These are phyloP conservation scores for Metschnikowia peoriensis DNA, from an alignment of 805 yeast species.

Conservation along the genomic window DNA sequence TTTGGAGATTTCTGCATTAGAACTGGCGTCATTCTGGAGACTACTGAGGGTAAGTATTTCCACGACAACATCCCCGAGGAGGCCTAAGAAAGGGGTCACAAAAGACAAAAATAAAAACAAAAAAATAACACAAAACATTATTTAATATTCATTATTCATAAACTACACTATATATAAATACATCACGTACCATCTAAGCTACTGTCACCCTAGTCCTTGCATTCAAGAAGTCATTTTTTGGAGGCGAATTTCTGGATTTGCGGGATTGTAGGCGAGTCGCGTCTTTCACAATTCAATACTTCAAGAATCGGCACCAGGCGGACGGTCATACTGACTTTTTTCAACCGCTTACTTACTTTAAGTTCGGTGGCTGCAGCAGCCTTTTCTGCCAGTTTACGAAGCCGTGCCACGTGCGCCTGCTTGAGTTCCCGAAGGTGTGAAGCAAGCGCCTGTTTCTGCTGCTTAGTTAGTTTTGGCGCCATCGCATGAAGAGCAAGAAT, in stretches of 20 bases:
- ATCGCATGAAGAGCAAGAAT: neutral
- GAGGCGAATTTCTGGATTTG: constrained; percentile 9
- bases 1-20: constrained; percentile 93
- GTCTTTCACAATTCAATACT: constrained; percentile 46
- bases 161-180: no score
- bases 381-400: constrained; percentile 26
- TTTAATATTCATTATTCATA: no score
- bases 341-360: constrained; percentile 42
- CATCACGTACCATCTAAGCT: neutral
- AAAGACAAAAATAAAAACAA: no score
- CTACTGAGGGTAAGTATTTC: constrained; percentile 88
- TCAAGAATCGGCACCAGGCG: constrained; percentile 49
- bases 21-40: constrained; percentile 82
- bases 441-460: constrained; percentile 39
- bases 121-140: neutral
- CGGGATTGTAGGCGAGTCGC: constrained; percentile 28
- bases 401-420: constrained; percentile 19
- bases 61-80: constrained; percentile 91
- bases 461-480: constrained; percentile 11
- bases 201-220: neutral
- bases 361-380: constrained; percentile 28
- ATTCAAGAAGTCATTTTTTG: neutral
- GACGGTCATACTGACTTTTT: constrained; percentile 46
- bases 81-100: constrained; percentile 31
- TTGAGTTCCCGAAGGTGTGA: constrained; percentile 25